These are phyloP conservation scores for Volvox africanus DNA, from an alignment of 139 green algal species.

Conservation along the genomic window DNA sequence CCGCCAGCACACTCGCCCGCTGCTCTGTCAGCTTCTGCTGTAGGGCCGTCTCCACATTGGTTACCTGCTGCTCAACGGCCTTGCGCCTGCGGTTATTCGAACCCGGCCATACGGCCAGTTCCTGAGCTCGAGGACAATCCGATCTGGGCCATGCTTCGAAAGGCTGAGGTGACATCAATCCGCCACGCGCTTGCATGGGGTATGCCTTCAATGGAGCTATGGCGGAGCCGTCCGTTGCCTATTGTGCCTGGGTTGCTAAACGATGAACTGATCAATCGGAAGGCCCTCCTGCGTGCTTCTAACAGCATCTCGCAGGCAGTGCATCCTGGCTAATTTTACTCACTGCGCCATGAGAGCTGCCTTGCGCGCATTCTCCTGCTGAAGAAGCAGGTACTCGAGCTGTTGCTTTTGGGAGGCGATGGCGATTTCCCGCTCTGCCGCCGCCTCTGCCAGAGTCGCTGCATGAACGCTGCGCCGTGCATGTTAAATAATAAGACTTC, in stretches of 20 bases:
- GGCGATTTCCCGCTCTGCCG: slow-evolving; percentile 19
- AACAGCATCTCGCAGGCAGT: too few relatives aligned
- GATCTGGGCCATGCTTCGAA: too few relatives aligned
- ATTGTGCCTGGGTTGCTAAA: too few relatives aligned
- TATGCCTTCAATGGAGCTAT: too few relatives aligned
- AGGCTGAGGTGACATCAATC: too few relatives aligned
- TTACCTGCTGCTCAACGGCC: slow-evolving; percentile 47
- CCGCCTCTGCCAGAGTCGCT: slow-evolving; percentile 2
- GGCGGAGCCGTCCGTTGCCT: too few relatives aligned
- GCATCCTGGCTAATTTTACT: slow-evolving; percentile 1
- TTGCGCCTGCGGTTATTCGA: slow-evolving; percentile 28
- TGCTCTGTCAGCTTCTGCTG: slow-evolving; percentile 49
- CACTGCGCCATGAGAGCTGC: slow-evolving; percentile 41
- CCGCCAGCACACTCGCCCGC: slow-evolving; percentile 41
- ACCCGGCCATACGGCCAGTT: too few relatives aligned
- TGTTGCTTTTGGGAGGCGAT: slow-evolving; percentile 34
- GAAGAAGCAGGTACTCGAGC: slow-evolving; percentile 50
- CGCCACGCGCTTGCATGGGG: too few relatives aligned
- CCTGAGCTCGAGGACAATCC: too few relatives aligned
- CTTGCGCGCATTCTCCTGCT: slow-evolving; percentile 51
- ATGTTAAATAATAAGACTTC: too few relatives aligned
- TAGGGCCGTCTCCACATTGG: slow-evolving; percentile 41
- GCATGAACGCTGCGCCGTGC: background rate
- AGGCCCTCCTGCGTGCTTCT: too few relatives aligned
- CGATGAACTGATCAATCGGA: too few relatives aligned